A percentile compares a stretch with the other conserved stretches of the same genome.
Conservation (phyloP, 805 yeast species). For the Yamadazyma sp. region DNA sequence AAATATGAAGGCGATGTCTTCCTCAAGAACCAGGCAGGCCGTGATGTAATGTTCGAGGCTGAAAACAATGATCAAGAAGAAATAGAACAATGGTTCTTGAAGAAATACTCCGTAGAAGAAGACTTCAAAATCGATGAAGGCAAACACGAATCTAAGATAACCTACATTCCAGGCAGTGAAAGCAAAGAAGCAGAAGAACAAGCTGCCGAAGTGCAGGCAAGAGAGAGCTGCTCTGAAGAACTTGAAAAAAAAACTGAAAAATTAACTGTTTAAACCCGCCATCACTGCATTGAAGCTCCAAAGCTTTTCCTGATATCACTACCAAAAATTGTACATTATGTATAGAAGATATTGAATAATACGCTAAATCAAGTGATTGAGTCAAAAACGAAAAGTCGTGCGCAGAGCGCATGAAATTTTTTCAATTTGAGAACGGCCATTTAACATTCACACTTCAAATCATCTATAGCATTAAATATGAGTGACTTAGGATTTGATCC, state of each 20-base stretch:
- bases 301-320: neutral
- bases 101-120: slow-evolving; percentile 67
- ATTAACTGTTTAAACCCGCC: slow-evolving; percentile 3
- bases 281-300: neutral
- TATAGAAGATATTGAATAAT: neutral
- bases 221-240: slow-evolving; percentile 34
- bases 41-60: slow-evolving; percentile 88
- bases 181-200: slow-evolving; percentile 42
- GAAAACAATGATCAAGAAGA: slow-evolving; percentile 74
- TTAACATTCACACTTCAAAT: neutral
- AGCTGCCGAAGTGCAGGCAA: slow-evolving; percentile 47
- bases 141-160: slow-evolving; percentile 42
- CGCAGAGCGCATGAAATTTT: slow-evolving; percentile 10
- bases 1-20: slow-evolving; percentile 80
- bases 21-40: slow-evolving; percentile 67
- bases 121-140: slow-evolving; percentile 45
- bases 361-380: neutral
- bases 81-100: slow-evolving; percentile 74
- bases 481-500: slow-evolving; percentile 71
- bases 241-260: slow-evolving; percentile 8
- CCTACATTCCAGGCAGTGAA: slow-evolving; percentile 44
- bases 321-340: slow-evolving; percentile 7
- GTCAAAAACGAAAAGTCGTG: slow-evolving; percentile 3
- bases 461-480: slow-evolving; percentile 24
- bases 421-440: slow-evolving; percentile 10